Evolutionary conservation across 1,284 basidiomycete genomes (phyloP).

Genomic region (Moesziomyces sp.): DNA sequence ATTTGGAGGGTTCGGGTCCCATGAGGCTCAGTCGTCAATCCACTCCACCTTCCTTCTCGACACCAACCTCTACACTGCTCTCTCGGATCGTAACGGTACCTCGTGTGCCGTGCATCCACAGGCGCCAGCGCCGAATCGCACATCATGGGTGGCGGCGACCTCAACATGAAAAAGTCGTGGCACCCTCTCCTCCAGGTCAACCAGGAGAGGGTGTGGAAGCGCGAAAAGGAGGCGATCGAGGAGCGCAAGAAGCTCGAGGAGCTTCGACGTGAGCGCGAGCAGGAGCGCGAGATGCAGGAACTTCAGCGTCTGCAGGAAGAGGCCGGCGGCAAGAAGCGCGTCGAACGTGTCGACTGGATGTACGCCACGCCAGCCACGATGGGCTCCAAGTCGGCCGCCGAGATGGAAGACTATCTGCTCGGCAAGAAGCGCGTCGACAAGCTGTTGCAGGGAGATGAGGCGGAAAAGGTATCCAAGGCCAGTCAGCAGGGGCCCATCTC

Average conservation of each 20-base stretch:
- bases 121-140: constrained; percentile 18
- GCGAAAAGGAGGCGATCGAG: constrained; percentile 95
- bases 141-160: constrained; percentile 85
- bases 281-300: constrained; percentile 95
- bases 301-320: constrained; percentile 82
- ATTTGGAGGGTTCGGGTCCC: too few species aligned
- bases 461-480: constrained; percentile 72
- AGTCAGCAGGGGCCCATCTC: constrained; percentile 40
- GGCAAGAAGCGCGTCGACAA: constrained; percentile 99
- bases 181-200: constrained; percentile 97
- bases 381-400: constrained; percentile 77
- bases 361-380: constrained; percentile 92
- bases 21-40: constrained; percentile 12
- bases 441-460: constrained; percentile 83
- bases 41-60: not conserved
- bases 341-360: constrained; percentile 98
- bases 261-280: constrained; percentile 94
- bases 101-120: not conserved
- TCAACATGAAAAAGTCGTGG: constrained; percentile 92
- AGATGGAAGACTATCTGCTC: constrained; percentile 93
- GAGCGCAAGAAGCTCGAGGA: constrained; percentile 98
- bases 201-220: constrained; percentile 98
- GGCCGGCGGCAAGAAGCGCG: constrained; percentile 90
- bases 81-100: too few species aligned
- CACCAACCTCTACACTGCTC: not conserved